Evolutionary conservation across 2,329 filamentous ascomycete species (phyloP).

Genomic region (Lecanicillium sp.): DNA sequence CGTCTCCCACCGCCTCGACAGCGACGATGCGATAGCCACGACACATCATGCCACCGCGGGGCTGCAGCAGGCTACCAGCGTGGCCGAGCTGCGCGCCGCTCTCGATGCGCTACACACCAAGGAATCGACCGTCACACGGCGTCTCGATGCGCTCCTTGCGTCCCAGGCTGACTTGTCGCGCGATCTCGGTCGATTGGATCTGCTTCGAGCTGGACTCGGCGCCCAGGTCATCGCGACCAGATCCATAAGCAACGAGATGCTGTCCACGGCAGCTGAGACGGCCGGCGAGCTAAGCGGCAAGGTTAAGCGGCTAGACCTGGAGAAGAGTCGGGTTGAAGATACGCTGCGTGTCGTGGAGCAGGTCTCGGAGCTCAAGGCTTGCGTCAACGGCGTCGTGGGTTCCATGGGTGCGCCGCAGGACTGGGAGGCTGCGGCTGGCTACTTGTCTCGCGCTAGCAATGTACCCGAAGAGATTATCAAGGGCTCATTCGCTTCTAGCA

Average conservation of each 20-base stretch:
- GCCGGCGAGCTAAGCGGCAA: slow-evolving; percentile 79
- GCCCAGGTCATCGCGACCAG: slow-evolving; percentile 79
- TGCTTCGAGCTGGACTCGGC: slow-evolving; percentile 80
- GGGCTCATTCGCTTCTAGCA: slow-evolving; percentile 80
- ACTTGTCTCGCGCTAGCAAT: slow-evolving; percentile 74
- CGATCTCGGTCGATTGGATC: slow-evolving; percentile 79
- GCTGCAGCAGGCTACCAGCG: slow-evolving; percentile 64
- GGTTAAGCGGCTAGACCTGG: slow-evolving; percentile 80
- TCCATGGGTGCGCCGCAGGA: slow-evolving; percentile 98
- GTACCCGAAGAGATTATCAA: slow-evolving; percentile 74
- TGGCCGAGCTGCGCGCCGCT: slow-evolving; percentile 72
- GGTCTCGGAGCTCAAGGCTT: slow-evolving; percentile 93
- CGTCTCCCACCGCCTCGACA: slow-evolving; percentile 25
- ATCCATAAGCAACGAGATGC: slow-evolving; percentile 82
- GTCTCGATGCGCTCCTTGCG: slow-evolving; percentile 68
- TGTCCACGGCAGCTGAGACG: slow-evolving; percentile 76
- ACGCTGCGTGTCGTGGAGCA: slow-evolving; percentile 91
- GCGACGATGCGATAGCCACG: slow-evolving; percentile 19
- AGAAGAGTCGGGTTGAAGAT: slow-evolving; percentile 85
- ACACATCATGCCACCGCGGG: slow-evolving; percentile 15
- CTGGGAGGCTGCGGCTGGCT: slow-evolving; percentile 93
- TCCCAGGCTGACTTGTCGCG: slow-evolving; percentile 82
- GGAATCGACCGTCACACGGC: slow-evolving; percentile 66
- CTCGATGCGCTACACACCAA: slow-evolving; percentile 68
- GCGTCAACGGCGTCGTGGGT: slow-evolving; percentile 86